Percentiles rank a stretch among this genome's conserved stretches.
Conservation (phyloP, 768 basidiomycete species). For the Collybiopsis luxurians region DNA sequence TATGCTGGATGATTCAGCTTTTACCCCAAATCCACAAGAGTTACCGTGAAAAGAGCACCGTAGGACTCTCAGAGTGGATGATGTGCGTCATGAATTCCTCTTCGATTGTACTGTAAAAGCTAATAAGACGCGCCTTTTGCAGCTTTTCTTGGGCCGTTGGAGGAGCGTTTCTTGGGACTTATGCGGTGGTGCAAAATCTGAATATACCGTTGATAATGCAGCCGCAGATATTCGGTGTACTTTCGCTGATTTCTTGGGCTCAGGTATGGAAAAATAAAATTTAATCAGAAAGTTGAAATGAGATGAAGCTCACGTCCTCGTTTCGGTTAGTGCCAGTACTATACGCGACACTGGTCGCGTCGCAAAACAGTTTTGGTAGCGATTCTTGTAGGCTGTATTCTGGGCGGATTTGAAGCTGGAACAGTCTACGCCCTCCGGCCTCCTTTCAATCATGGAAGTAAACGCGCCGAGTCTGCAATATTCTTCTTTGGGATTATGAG, state of each 20-base stretch:
- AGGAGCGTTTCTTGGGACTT: constrained; percentile 63
- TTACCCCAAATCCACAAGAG: constrained; percentile 76
- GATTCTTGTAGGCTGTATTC: constrained; percentile 34
- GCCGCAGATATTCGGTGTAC: constrained; percentile 60
- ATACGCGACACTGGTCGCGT: constrained; percentile 43
- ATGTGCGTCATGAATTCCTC: too few relatives aligned
- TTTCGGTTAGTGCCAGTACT: constrained; percentile 61
- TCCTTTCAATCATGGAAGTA: constrained; percentile 27
- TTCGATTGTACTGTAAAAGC: too few relatives aligned
- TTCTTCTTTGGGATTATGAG: constrained; percentile 62
- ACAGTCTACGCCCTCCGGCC: constrained; percentile 59
- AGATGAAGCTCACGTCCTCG: not conserved
- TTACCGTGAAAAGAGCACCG: constrained; percentile 61
- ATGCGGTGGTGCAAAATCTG: constrained; percentile 59
- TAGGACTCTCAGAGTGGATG: constrained; percentile 66
- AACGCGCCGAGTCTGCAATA: constrained; percentile 24
- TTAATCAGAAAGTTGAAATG: not conserved
- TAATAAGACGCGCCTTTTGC: too few relatives aligned
- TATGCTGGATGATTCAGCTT: constrained; percentile 66
- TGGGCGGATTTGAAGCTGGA: constrained; percentile 57
- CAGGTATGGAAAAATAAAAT: constrained; percentile 43
- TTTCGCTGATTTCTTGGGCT: constrained; percentile 61
- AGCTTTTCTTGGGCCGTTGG: constrained; percentile 65
- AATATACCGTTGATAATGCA: constrained; percentile 74
- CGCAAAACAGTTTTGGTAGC: constrained; percentile 32